Base-by-base conservation (phyloP, 106 monocot species). In the Acorus calamus region DNA sequence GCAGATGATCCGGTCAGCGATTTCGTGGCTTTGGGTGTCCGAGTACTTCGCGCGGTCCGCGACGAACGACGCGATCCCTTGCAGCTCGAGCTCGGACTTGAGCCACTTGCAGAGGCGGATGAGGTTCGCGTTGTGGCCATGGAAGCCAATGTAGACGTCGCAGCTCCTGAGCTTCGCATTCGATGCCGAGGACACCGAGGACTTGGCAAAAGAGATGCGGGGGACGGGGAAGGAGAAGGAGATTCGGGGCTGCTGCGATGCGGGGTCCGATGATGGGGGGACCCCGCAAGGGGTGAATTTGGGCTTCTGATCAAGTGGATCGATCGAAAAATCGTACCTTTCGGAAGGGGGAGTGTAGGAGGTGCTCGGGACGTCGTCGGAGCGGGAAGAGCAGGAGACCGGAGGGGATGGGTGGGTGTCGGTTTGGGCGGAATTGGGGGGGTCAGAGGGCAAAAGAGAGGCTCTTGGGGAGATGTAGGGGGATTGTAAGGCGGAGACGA, bases 211-310 rank as follows among this genome's bases (percentile, higher is more conserved):
- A 10, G 93, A 89, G 56, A 86, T 70, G 45, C 93, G 68, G 5
- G 93, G 93, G 2, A 83, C 78, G 0, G 89, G 89, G 68, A 94
- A 94, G 6, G 93, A 94, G 79, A 94, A 94, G 7, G 93, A 89
- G 28, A 86, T 67, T 42, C 89, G 60, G 4, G 84, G 81, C 28
- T 42, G 53, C 51, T 28, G 28, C 28, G 28, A 28, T 28, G 28
- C 28, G 28, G 28, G 28, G 28, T 28, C 28, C 28, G 28, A 28
- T 1, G 28, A 28, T 28, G 28, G 28, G 28, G 28, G 28, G 28
- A 28, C 28, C 28, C 28, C 28, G 28, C 28, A 28, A 28, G 28
- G 28, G 28, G 89, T 82, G 56, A 81, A 71, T 45, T 76, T 84
- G 53, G 76, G 79, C 53, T 73, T 80, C 42, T 78, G 84, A 2